These are phyloP conservation scores for Calamus simplicifolius DNA, from an alignment of 176 grass and related monocot genomes.

Conservation along the genomic window DNA sequence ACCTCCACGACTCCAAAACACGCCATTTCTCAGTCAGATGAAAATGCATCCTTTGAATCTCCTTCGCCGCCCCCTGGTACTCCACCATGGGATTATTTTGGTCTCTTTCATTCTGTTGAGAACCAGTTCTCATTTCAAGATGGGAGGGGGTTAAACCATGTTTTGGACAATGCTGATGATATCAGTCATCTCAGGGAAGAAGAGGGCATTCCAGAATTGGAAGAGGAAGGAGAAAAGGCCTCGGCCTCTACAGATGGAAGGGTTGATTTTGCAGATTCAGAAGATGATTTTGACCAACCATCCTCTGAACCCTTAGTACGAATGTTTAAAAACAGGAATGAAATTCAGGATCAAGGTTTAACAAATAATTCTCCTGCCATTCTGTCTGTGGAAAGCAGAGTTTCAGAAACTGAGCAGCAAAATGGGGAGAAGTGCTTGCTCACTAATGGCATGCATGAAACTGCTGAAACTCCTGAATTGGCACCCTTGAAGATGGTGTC, in stretches of 20 bases:
- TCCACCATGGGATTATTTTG: constrained; percentile 93
- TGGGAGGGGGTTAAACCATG: constrained; percentile 43
- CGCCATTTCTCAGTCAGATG: constrained; percentile 40
- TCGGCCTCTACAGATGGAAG: constrained; percentile 37
- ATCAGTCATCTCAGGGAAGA: constrained; percentile 69
- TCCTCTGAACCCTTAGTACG: constrained; percentile 67
- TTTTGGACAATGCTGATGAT: constrained; percentile 67
- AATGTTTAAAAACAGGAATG: constrained; percentile 71
- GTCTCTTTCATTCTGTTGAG: constrained; percentile 68
- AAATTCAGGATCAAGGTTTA: constrained; percentile 28
- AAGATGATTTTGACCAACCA: constrained; percentile 88
- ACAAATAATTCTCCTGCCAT: constrained; percentile 24
- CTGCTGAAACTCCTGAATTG: constrained; percentile 38
- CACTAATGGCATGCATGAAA: constrained; percentile 49
- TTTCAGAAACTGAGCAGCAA: constrained; percentile 22
- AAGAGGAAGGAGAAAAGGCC: constrained; percentile 62
- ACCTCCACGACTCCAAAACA: constrained; percentile 29
- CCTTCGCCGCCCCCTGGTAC: constrained; percentile 28
- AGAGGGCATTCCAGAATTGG: constrained; percentile 90
- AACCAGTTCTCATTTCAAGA: constrained; percentile 58
- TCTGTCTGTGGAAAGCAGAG: constrained; percentile 28
- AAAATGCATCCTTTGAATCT: constrained; percentile 63
- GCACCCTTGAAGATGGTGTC: constrained; percentile 22
- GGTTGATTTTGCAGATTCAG: constrained; percentile 63
- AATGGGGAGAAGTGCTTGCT: constrained; percentile 26